These are phyloP conservation scores for Fusarium caatingaense DNA, from an alignment of 2,329 filamentous ascomycete genomes.

Conservation along the genomic window DNA sequence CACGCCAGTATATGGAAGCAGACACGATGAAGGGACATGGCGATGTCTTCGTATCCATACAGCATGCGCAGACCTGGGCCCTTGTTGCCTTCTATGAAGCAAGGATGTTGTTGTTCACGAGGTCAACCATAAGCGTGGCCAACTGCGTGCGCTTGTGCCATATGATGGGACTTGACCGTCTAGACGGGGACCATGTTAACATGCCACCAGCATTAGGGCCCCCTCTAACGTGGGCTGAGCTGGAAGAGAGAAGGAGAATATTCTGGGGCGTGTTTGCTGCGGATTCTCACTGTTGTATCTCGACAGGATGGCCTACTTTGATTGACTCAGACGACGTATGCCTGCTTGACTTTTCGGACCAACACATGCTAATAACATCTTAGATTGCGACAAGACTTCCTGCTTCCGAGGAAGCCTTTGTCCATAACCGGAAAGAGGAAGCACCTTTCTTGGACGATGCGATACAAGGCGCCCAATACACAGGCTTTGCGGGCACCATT, in stretches of 20 bases:
- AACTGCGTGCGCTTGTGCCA: slow-evolving; percentile 76
- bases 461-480: slow-evolving; percentile 71
- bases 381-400: slow-evolving; percentile 84
- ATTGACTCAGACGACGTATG: slow-evolving; percentile 77
- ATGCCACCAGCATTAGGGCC: slow-evolving; percentile 80
- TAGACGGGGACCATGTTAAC: slow-evolving; percentile 74
- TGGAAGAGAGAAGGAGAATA: slow-evolving; percentile 79
- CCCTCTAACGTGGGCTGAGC: slow-evolving; percentile 82
- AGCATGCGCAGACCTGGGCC: slow-evolving; percentile 83
- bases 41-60: slow-evolving; percentile 81
- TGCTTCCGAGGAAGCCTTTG: slow-evolving; percentile 79
- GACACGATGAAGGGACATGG: slow-evolving; percentile 90
- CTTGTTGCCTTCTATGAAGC: slow-evolving; percentile 84
- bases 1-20: slow-evolving; percentile 83
- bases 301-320: slow-evolving; percentile 88
- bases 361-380: slow-evolving; percentile 7
- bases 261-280: slow-evolving; percentile 89
- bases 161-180: slow-evolving; percentile 86
- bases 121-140: slow-evolving; percentile 85
- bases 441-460: slow-evolving; percentile 73
- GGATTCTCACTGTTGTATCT: slow-evolving; percentile 87
- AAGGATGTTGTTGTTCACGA: slow-evolving; percentile 84
- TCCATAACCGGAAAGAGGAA: slow-evolving; percentile 71
- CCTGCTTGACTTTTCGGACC: background rate
- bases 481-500: slow-evolving; percentile 77